Base-by-base conservation (phyloP, 257 asterid species). In the Salvia splendens region DNA sequence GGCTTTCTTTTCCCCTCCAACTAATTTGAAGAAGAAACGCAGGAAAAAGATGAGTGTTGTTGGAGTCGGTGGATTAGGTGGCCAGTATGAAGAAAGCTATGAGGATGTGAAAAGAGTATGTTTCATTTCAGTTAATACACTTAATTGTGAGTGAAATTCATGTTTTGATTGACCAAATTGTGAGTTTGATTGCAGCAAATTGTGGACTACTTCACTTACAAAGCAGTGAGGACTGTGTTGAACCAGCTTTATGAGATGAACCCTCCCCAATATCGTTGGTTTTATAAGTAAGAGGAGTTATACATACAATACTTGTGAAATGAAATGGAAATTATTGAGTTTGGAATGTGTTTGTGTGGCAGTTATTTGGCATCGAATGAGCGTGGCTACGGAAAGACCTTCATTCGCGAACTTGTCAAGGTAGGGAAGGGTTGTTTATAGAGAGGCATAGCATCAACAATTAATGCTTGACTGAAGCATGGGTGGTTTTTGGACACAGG, bases 191-290 rank as follows among this genome's bases (percentile, higher is more conserved):
- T 35, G 90, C 92, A 92, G 98, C 84, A 83, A 80, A 76, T 83
- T 65, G 71, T 87, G n/a, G 86, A 87, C 78, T 92, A 77, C 73
- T 89, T 92, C 89, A 92, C 98, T 0, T 87, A 84, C 73, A 92
- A 92, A 78, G 98, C 98, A 15, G 96, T 89, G 64, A 89, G 95
- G 84, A 92, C 98, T 14, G 94, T 92, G 40, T 53, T 92, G 74
- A 75, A 84, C 85, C 92, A 92, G 82, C 95, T 92, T 24, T 87
- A 89, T 61, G 96, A 92, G 86, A 80, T 87, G 95, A 87, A 92
- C 78, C 95, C 98, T 76, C 73, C 95, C 24, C 87, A 87, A 24
- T 92, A 92, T 68, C 83, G 86, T 8, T 92, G 98, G 98, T 78
- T 92, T 65, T 82, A 87, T 62, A 82, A 89, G 98, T 92, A 85